Conservation (phyloP, 163 green algal species). For the Coccomyxa subellipsoidea region DNA sequence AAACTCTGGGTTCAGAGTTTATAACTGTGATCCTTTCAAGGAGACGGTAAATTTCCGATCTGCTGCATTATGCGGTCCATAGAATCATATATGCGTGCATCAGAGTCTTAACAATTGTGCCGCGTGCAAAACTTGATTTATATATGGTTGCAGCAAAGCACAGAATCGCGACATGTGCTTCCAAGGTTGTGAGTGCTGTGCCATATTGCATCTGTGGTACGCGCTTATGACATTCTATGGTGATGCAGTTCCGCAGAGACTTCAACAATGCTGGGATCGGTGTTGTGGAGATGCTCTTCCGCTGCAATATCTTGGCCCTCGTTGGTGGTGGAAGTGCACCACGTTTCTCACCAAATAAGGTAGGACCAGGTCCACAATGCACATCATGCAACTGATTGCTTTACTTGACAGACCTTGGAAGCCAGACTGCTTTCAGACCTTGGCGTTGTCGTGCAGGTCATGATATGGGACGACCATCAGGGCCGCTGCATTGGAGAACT, state of each 20-base stretch:
- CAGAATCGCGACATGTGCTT: neutral
- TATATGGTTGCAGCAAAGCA: neutral
- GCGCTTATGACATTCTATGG: neutral
- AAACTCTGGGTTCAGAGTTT: conserved; percentile 82
- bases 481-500: conserved; percentile 92
- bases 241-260: conserved; percentile 77
- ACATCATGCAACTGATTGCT: too few species aligned
- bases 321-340: conserved; percentile 83
- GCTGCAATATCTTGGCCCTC: conserved; percentile 93
- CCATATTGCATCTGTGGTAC: neutral
- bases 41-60: conserved; percentile 66
- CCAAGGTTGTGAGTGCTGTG: neutral
- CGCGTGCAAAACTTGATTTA: neutral
- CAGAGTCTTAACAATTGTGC: neutral
- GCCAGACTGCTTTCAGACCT: too few species aligned
- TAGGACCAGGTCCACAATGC: neutral
- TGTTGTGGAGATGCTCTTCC: conserved; percentile 95
- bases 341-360: conserved; percentile 89
- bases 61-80: neutral
- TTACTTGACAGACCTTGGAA: too few species aligned
- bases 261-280: conserved; percentile 86
- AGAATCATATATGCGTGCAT: neutral
- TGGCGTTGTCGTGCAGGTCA: conserved; percentile 68
- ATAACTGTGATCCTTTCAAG: conserved; percentile 89
- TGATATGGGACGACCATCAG: conserved; percentile 98